Base-by-base conservation (phyloP, 345 rosid genomes). In the Hypericum perforatum region DNA sequence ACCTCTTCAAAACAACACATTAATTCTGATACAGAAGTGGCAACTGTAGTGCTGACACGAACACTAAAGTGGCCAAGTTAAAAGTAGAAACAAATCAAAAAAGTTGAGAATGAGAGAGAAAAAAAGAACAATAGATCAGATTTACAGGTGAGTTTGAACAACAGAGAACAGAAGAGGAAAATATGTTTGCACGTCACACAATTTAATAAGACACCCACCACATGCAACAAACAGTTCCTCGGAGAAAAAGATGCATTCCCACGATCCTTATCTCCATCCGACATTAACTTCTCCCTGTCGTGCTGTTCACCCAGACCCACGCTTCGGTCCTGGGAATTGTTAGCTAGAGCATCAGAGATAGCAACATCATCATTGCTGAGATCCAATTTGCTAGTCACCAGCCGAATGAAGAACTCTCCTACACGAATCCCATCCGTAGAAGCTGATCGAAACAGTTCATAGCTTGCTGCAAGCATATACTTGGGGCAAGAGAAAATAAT, bases 401-500 rank as follows among this genome's bases (percentile, higher is more conserved):
- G 84, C 68, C 64, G 68, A 42, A 92, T 65, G 54, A 88, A 87
- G 70, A 63, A 75, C 65, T 71, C 67, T 58, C 83, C 96, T 44
- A 57, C 73, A 57, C 71, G 76, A 65, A 74, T 62, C 59, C 69
- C 84, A 60, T 85, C 89, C 2, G 74, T 57, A 43, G 62, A 62
- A 60, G 85, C 50, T 39, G 84, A 68, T 15, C 61, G 67, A 59
- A 83, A 63, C 62, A 83, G 84, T 61, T 82, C 91, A 76, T 88
- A 88, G 66, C 89, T 83, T 43, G 81, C 86, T 49, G 78, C 73
- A 52, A 92, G 79, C 53, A 85, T 45, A 56, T 76, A 68, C 71
- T 77, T 85, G 8, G 97, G 86, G 64, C 70, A 73, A 56, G 69
- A 73, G 66, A 80, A 82, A 66, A 85, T 78, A 63, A 92, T 62